phyloP scores from a whole-genome alignment of 805 yeast species.

The Myxozyma vanderwaltii region DNA sequence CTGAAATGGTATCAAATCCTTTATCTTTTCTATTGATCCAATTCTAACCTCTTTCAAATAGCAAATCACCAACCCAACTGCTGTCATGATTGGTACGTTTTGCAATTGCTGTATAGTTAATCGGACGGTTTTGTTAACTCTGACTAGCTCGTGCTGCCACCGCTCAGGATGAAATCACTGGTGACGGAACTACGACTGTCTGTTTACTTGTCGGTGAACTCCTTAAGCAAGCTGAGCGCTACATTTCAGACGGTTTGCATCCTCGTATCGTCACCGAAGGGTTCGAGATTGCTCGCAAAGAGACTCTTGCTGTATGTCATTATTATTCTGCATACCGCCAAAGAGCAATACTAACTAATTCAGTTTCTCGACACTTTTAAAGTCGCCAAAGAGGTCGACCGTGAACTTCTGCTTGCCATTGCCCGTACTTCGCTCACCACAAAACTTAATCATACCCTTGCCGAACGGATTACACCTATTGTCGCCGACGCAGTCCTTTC shows the following conservation, averaged over 20 bases:
- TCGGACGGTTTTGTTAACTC: background rate
- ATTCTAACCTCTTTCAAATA: background rate
- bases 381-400: conserved; percentile 58
- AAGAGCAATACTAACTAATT: conserved; percentile 20
- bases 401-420: conserved; percentile 87
- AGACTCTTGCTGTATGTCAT: conserved; percentile 49
- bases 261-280: conserved; percentile 95
- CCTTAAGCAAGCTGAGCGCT: conserved; percentile 91
- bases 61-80: conserved; percentile 90
- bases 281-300: conserved; percentile 84
- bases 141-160: conserved; percentile 87
- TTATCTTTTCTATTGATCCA: background rate
- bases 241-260: conserved; percentile 89
- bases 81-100: conserved; percentile 63
- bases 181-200: conserved; percentile 98
- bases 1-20: conserved; percentile 71
- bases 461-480: conserved; percentile 84
- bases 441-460: conserved; percentile 74
- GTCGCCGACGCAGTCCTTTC: conserved; percentile 94
- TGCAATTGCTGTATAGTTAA: background rate
- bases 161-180: conserved; percentile 99
- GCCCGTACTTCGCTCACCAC: conserved; percentile 89
- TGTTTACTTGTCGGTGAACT: conserved; percentile 92
- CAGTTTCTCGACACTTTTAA: conserved; percentile 69
- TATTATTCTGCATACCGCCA: background rate